These are phyloP conservation scores for Hypoxylon intermedium DNA, from an alignment of 495 filamentous ascomycete genomes.

Conservation along the genomic window DNA sequence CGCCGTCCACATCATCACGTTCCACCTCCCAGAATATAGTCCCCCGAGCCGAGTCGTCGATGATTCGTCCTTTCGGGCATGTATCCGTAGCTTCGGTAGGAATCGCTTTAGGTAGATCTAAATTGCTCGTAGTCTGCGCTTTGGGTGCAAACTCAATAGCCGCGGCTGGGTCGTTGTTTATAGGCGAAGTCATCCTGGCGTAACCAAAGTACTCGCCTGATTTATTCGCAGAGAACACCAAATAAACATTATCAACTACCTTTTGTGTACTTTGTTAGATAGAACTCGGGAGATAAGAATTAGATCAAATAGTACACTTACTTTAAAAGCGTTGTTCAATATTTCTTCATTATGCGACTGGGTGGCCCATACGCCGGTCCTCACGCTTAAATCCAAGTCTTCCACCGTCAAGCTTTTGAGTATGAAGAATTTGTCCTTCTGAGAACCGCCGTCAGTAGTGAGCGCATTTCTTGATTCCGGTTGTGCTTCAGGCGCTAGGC, in stretches of 20 bases:
- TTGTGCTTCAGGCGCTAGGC: slow-evolving; percentile 25
- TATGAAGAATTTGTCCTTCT: slow-evolving; percentile 83
- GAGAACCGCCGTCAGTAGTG: slow-evolving; percentile 29
- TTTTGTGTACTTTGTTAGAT: slow-evolving; percentile 45
- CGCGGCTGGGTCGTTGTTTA: slow-evolving; percentile 75
- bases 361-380: slow-evolving; percentile 90
- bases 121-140: slow-evolving; percentile 62
- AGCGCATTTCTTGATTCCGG: slow-evolving; percentile 8
- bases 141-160: slow-evolving; percentile 69
- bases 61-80: slow-evolving; percentile 85
- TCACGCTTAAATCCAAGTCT: slow-evolving; percentile 88
- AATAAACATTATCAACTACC: slow-evolving; percentile 86
- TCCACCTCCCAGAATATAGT: slow-evolving; percentile 98
- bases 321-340: slow-evolving; percentile 85
- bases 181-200: slow-evolving; percentile 87
- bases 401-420: slow-evolving; percentile 95
- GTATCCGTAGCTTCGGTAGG: slow-evolving; percentile 79
- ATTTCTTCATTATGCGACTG: slow-evolving; percentile 88
- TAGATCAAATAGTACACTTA: slow-evolving; percentile 49
- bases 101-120: slow-evolving; percentile 74
- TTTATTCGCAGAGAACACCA: slow-evolving; percentile 97
- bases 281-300: neutral
- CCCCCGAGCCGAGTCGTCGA: slow-evolving; percentile 89
- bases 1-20: slow-evolving; percentile 52
- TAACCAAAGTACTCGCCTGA: slow-evolving; percentile 98